Base-by-base conservation (phyloP, 352 stramenopile genomes). In the Phytophthora gonapodyides region DNA sequence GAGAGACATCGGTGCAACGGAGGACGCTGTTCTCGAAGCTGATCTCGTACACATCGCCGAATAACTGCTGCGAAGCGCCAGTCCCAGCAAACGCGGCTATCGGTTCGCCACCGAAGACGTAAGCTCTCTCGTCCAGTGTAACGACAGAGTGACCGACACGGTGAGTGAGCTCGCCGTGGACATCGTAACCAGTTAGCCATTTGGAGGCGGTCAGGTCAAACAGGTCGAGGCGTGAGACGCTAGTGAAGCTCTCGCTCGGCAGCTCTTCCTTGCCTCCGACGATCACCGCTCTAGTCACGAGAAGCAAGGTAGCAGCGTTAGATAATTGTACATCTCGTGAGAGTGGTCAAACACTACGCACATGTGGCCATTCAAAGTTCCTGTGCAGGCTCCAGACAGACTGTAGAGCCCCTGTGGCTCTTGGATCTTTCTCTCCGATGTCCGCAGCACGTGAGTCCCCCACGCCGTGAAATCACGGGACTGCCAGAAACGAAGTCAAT, bases 131-230 rank as follows among this genome's bases (percentile, higher is more conserved):
- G 30, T 74, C 54, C 13, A 90, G 43, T 8, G 67, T 80, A 51
- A 80, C 63, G 31, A 75, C 59, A 3, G 71, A 78, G 44, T 82
- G 78, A n/a, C 84, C 80, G 16, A 88, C 75, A 31, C 80, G 75
- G 7, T 76, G 74, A 30, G 67, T 59, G 15, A 93, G 42, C 2
- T 69, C 64, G 10, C 82, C 82, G 15, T 82, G 61, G 5, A 90
- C 69, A 61, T 92, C 82, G 37, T 84, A 87, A 41, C 59, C 64
- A n/a, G 61, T 69, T 31, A 91, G 43, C 80, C 81, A 91, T 33
- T 62, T 69, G n/a, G 75, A 40, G 0, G 62, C 70, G 5, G 16
- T 40, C 21, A 87, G 38, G 33, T 91, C 82, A 47, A 92, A 93
- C 8, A 93, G 52, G 48, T 89, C 78, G 7, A 90, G 44, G 3